Evolutionary conservation across 1,284 basidiomycete genomes (phyloP), one percentile per base, ranked within the genome.

Genomic region (Leccinum solheimii): DNA sequence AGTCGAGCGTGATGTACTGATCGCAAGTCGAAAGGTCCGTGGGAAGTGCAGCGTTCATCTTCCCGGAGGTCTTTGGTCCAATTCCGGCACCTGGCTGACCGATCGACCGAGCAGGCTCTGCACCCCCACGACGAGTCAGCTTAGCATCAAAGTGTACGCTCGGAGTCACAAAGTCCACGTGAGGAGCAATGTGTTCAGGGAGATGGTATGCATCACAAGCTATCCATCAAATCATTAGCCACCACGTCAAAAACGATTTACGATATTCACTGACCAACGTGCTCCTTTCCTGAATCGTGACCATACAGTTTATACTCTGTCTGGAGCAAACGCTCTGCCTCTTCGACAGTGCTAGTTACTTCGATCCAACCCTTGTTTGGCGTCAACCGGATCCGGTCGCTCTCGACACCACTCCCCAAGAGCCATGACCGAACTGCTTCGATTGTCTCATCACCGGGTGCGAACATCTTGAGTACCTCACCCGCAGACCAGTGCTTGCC

Each of bases 401-500:
- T 56, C 13, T 65, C 60, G 49, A 82, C 67, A 2, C 80, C 80
- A 2, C 67, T 69, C 13, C 67, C 66, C n/a, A 64, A 57, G 8
- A 83, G 72, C 81, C 82, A 83, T 2, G 64, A 65, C 32, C 67
- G 68, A 36, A 82, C 80, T 0, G 70, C 65, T 1, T 66, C 64
- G 55, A 80, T 62, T 0, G 79, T 74, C 58, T 77, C 73, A 16
- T 27, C 23, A 23, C 49, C 27, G 4, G 51, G 51, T 21, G 77
- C 69, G 61, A 83, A 81, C 48, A 70, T 73, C 23, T 77, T 66
- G 16, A 71, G 65, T 52, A 83, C 64, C 26, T 78, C 70, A 26
- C 70, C 68, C 5, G 74, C 66, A 30, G 70, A 67, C 80, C 80
- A 83, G 64, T 81, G 80, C 34, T 78, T 73, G 2, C 80, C 79